Percentiles rank a stretch among this genome's conserved stretches.
phyloP scores from a whole-genome alignment of 2,329 filamentous ascomycete species.

The Penicillium fuscoglaucum region DNA sequence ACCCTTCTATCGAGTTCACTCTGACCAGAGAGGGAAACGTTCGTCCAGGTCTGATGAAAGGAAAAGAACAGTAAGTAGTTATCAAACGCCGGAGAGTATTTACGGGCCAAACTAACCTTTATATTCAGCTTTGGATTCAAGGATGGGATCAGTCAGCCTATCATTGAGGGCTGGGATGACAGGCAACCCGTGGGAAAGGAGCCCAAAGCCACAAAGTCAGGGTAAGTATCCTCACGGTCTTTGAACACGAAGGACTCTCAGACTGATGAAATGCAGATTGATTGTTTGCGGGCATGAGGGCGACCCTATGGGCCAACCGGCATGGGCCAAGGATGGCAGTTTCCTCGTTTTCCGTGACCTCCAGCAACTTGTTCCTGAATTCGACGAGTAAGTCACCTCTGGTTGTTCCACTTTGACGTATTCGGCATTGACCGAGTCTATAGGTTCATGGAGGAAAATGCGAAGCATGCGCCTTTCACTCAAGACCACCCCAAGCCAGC shows the following conservation, averaged over 20 bases:
- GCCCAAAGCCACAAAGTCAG: constrained; percentile 22
- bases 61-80: constrained; percentile 23
- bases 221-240: constrained; percentile 15
- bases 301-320: constrained; percentile 32
- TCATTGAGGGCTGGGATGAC: constrained; percentile 35
- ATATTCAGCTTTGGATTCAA: constrained; percentile 44
- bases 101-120: not conserved
- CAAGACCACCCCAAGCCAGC: constrained; percentile 21
- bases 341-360: constrained; percentile 49
- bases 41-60: constrained; percentile 1
- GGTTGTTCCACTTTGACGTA: not conserved
- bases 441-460: constrained; percentile 39
- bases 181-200: constrained; percentile 1
- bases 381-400: constrained; percentile 31
- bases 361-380: constrained; percentile 49
- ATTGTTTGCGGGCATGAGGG: constrained; percentile 42
- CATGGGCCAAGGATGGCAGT: constrained; percentile 49
- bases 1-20: constrained; percentile 4
- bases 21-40: not conserved
- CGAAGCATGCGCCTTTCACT: constrained; percentile 16
- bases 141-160: constrained; percentile 47
- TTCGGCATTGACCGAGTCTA: not conserved
- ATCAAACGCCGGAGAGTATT: not conserved
- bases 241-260: constrained; percentile 8
- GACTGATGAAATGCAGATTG: constrained; percentile 29